Evolutionary conservation across 1,284 basidiomycete species (phyloP).

Genomic region (Marasmius oreades): DNA sequence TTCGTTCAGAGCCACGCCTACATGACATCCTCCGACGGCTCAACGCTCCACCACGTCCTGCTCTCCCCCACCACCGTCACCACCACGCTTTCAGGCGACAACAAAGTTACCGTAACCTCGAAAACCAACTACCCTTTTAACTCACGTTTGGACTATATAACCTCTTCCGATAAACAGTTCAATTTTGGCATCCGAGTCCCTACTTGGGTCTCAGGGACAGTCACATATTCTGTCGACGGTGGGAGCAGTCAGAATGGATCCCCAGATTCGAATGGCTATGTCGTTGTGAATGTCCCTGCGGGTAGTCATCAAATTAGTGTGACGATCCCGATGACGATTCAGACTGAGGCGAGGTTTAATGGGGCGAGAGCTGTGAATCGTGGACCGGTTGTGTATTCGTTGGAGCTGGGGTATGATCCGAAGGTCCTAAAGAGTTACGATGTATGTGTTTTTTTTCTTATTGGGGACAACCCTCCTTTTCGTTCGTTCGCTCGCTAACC

Average conservation of each 20-base stretch:
- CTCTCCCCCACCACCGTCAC: constrained; percentile 12
- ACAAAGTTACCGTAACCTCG: constrained; percentile 12
- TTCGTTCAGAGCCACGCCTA: constrained; percentile 7
- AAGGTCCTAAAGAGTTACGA: neutral
- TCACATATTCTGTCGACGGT: neutral
- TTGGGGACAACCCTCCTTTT: no score
- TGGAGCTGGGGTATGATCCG: neutral
- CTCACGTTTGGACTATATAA: neutral
- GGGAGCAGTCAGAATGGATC: neutral
- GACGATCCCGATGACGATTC: neutral
- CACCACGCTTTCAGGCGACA: constrained; percentile 13
- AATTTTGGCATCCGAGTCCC: neutral
- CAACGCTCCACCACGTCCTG: neutral
- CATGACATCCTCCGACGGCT: neutral
- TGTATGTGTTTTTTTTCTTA: neutral
- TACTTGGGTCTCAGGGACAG: neutral
- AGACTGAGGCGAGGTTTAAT: neutral
- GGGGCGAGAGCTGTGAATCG: neutral
- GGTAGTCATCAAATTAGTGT: constrained; percentile 9
- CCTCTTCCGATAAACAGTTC: neutral
- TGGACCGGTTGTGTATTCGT: neutral
- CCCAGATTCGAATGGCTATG: neutral
- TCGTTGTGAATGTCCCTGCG: neutral
- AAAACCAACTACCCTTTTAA: constrained; percentile 8
- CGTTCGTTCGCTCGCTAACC: no score